Evolutionary conservation across 2,329 filamentous ascomycete genomes (phyloP), one percentile per base, ranked within the genome.

Genomic region (Claviceps maximensis): DNA sequence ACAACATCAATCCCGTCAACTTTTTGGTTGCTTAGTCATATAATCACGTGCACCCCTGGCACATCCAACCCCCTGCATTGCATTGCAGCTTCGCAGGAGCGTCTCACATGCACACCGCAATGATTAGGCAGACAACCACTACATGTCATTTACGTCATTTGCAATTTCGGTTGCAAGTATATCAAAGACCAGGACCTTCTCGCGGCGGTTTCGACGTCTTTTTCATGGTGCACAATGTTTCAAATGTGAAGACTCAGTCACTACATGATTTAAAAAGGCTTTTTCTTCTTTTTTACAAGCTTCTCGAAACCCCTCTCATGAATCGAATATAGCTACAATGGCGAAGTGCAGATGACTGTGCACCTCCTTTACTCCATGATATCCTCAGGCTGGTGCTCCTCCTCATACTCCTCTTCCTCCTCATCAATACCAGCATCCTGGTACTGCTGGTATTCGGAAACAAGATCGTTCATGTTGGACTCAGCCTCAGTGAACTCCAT

Each of bases 401-500:
- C 89, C 66, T 86, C 86, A 70, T 94, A 90, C 71, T 95, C 89
- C 77, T 95, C 90, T 76, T 97, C 91, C 65, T 89, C 91, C 76
- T 98, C 93, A 57, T 93, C 94, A 74, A 96, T 83, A 67, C 88
- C 87, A 70, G 93, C 93, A 74, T 98, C 93, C 83, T 97, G 93
- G 84, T 97, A 97, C 76, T 98, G 93, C 83, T 97, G 93, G 80
- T 97, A 97, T 75, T 98, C 93, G 58, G 89, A 95, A 66, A 97
- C 90, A 70, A 98, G 79, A 74, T 98, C 93, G 80, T 97, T 97
- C 91, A 98, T 97, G 82, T 98, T 98, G 77, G 88, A 95, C 84
- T 97, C 93, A 64, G 93, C 93, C 83, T 97, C 93, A 70, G 93
- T 97, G 80, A 98, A 98, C 80, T 98, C 93, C 93, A 97, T 97